phyloP scores from a whole-genome alignment of 1,139 yeast species.

The Kodamaea fungicola region DNA sequence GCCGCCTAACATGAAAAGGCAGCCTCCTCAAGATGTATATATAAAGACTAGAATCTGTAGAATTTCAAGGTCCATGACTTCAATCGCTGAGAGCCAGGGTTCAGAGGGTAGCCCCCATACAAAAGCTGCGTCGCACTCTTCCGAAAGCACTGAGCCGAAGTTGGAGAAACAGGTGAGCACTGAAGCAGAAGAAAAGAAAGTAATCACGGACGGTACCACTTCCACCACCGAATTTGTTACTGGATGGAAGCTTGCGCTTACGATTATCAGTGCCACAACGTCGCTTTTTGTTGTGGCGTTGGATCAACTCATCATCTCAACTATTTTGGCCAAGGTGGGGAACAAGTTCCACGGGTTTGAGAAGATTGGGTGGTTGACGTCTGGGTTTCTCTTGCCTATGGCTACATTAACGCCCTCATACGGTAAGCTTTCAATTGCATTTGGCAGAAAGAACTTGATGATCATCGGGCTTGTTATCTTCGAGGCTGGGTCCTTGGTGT shows the following conservation, averaged over 20 bases:
- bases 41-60: too few relatives aligned
- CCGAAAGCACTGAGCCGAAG: too few relatives aligned
- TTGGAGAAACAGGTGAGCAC: too few relatives aligned
- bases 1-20: too few relatives aligned
- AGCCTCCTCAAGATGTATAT: too few relatives aligned
- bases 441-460: constrained; percentile 19
- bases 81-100: too few relatives aligned
- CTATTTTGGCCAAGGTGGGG: constrained; percentile 19
- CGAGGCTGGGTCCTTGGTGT: constrained; percentile 19
- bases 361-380: constrained; percentile 20
- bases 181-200: constrained; percentile 15
- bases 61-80: too few relatives aligned
- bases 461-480: constrained; percentile 18
- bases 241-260: constrained; percentile 14
- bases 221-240: constrained; percentile 16
- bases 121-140: too few relatives aligned
- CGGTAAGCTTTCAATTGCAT: constrained; percentile 20
- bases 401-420: constrained; percentile 19
- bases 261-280: constrained; percentile 15
- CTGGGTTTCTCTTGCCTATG: constrained; percentile 20
- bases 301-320: constrained; percentile 22
- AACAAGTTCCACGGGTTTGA: constrained; percentile 16
- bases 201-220: constrained; percentile 32
- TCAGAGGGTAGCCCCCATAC: too few relatives aligned
- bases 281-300: constrained; percentile 20